These are phyloP conservation scores for Raffaelea arxii DNA, from an alignment of 2,329 filamentous ascomycete genomes.

Conservation along the genomic window DNA sequence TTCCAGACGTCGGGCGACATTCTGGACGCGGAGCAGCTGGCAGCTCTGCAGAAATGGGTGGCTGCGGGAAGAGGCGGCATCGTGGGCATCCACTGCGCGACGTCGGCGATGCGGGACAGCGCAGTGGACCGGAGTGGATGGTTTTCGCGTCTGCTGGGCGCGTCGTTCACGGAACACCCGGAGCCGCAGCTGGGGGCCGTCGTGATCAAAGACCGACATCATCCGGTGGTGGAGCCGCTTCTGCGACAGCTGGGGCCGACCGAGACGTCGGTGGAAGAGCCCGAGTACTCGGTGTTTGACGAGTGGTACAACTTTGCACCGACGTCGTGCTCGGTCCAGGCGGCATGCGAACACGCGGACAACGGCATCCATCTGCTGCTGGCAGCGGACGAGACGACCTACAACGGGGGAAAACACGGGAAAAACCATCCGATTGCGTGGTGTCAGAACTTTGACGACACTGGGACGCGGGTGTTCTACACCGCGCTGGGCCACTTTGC, in stretches of 20 bases:
- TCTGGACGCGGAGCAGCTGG: constrained; percentile 21
- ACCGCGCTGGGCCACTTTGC: constrained; percentile 32
- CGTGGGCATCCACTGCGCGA: constrained; percentile 30
- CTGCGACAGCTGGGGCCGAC: constrained; percentile 11
- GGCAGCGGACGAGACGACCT: constrained; percentile 24
- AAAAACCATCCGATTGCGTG: constrained; percentile 28
- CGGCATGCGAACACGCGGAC: constrained; percentile 10
- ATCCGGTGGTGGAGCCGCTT: constrained; percentile 19
- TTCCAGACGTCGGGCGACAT: constrained; percentile 29
- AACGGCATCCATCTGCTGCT: constrained; percentile 22
- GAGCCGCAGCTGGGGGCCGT: constrained; percentile 24
- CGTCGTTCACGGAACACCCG: constrained; percentile 27
- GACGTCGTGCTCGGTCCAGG: constrained; percentile 4
- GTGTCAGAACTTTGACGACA: constrained; percentile 28
- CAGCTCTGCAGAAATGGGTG: constrained; percentile 23
- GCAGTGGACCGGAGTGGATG: constrained; percentile 17
- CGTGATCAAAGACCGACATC: constrained; percentile 17
- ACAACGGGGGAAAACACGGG: constrained; percentile 24
- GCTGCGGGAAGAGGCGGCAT: constrained; percentile 23
- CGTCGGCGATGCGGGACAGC: constrained; percentile 20
- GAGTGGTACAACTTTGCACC: constrained; percentile 33
- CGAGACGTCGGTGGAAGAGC: constrained; percentile 3
- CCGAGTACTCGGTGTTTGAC: constrained; percentile 21
- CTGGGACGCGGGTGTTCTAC: constrained; percentile 28
- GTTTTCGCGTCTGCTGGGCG: constrained; percentile 29